A percentile compares a stretch with the other conserved stretches of the same genome.
Conservation (phyloP, 2,329 filamentous ascomycete genomes). For the Calcarisporium arbuscula region DNA sequence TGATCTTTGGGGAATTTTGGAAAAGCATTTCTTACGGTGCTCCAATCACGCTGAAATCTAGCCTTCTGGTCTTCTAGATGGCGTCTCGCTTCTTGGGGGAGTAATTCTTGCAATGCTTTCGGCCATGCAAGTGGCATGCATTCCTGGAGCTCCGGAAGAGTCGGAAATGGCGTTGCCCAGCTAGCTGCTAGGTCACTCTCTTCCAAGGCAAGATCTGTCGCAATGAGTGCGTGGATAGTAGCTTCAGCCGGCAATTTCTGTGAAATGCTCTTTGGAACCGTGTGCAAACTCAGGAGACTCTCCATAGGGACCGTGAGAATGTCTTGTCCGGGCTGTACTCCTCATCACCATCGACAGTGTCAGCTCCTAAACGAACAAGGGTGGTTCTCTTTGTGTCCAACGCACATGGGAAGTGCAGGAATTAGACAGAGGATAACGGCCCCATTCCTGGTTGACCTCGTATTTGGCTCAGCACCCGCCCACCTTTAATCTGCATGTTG, state of each 20-base stretch:
- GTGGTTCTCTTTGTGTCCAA: no score
- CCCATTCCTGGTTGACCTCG: no score
- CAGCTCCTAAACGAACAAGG: no score
- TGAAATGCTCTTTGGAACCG: constrained; percentile 48
- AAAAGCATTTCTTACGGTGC: constrained; percentile 22
- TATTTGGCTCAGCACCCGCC: constrained; percentile 9
- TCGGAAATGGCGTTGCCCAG: constrained; percentile 66
- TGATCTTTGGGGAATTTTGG: constrained; percentile 20
- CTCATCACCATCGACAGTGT: background rate
- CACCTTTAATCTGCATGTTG: constrained; percentile 58
- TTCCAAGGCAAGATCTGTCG: constrained; percentile 58
- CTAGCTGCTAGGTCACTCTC: constrained; percentile 37
- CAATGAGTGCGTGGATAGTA: constrained; percentile 66
- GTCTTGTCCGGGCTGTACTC: constrained; percentile 37
- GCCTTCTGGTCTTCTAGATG: constrained; percentile 47
- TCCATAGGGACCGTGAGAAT: constrained; percentile 60
- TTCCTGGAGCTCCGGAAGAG: constrained; percentile 47
- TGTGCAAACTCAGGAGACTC: constrained; percentile 58
- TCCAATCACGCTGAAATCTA: constrained; percentile 36
- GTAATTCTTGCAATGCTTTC: constrained; percentile 33
- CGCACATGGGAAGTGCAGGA: no score
- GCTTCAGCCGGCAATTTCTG: constrained; percentile 45
- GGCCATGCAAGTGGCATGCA: constrained; percentile 40
- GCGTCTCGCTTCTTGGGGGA: constrained; percentile 36
- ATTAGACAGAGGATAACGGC: no score